Conservation (phyloP, 176 grass and related monocot species). For the Bonia amplexicaulis region DNA sequence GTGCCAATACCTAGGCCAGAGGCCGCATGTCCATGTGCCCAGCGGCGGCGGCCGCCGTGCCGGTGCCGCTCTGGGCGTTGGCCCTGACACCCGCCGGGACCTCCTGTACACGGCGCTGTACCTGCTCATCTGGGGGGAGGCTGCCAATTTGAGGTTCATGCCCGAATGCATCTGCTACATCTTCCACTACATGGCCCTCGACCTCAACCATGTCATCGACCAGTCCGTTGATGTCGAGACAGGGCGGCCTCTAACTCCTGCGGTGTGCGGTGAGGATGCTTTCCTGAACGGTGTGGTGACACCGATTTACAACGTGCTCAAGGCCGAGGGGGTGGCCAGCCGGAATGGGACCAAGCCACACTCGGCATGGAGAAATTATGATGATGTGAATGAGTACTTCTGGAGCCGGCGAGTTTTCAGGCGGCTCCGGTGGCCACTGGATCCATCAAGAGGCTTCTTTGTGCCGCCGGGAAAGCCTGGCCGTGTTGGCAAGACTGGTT, state of each 20-base stretch:
- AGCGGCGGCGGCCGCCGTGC: neutral
- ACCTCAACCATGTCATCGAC: constrained; percentile 73
- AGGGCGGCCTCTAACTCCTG: constrained; percentile 37
- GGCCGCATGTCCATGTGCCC: constrained; percentile 40
- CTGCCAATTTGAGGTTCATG: constrained; percentile 86
- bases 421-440: constrained; percentile 66
- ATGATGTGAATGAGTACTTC: constrained; percentile 98
- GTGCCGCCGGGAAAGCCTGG: constrained; percentile 19
- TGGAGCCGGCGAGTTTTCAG: constrained; percentile 68
- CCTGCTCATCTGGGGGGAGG: constrained; percentile 94
- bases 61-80: neutral
- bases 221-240: constrained; percentile 36
- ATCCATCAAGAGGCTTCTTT: constrained; percentile 50
- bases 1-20: constrained; percentile 73
- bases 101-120: constrained; percentile 79
- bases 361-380: constrained; percentile 91
- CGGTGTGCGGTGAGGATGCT: constrained; percentile 58
- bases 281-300: constrained; percentile 70
- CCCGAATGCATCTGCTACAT: constrained; percentile 95
- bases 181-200: constrained; percentile 82
- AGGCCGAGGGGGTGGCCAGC: constrained; percentile 54
- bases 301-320: constrained; percentile 63
- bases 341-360: constrained; percentile 69
- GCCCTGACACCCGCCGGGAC: constrained; percentile 46
- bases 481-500: constrained; percentile 89